A percentile compares a stretch with the other conserved stretches of the same genome.
phyloP scores from a whole-genome alignment of 148 eudicot species.

The Rhododendron simsii region DNA sequence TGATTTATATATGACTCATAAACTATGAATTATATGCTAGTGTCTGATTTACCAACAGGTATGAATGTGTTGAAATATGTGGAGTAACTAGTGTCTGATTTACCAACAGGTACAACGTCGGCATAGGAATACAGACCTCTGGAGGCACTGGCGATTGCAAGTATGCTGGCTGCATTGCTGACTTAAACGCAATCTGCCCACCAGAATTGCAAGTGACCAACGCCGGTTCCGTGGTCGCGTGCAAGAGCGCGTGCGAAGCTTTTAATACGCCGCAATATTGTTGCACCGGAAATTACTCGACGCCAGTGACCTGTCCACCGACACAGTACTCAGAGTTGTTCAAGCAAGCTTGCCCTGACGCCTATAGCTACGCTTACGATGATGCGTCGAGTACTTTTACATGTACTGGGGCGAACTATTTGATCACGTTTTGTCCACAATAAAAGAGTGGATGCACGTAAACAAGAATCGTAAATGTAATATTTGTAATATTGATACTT shows the following conservation, averaged over 20 bases:
- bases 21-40: too few relatives aligned
- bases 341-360: conserved; percentile 71
- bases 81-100: background rate
- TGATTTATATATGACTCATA: too few relatives aligned
- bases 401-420: conserved; percentile 61
- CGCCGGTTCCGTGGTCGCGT: conserved; percentile 46
- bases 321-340: conserved; percentile 56
- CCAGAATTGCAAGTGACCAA: conserved; percentile 38
- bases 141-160: conserved; percentile 49
- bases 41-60: background rate
- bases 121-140: conserved; percentile 37
- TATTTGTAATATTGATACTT: background rate
- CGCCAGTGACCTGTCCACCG: conserved; percentile 58
- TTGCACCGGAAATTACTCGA: conserved; percentile 56
- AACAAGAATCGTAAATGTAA: too few relatives aligned
- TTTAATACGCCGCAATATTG: conserved; percentile 63
- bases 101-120: conserved; percentile 34
- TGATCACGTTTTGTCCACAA: conserved; percentile 69
- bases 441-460: too few relatives aligned
- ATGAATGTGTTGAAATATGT: background rate
- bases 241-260: conserved; percentile 64
- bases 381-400: conserved; percentile 77
- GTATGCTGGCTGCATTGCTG: conserved; percentile 62
- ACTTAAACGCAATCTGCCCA: conserved; percentile 59
- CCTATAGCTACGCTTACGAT: conserved; percentile 84